Conservation (phyloP, 2,329 filamentous ascomycete genomes). For the Trichophyton simii region DNA sequence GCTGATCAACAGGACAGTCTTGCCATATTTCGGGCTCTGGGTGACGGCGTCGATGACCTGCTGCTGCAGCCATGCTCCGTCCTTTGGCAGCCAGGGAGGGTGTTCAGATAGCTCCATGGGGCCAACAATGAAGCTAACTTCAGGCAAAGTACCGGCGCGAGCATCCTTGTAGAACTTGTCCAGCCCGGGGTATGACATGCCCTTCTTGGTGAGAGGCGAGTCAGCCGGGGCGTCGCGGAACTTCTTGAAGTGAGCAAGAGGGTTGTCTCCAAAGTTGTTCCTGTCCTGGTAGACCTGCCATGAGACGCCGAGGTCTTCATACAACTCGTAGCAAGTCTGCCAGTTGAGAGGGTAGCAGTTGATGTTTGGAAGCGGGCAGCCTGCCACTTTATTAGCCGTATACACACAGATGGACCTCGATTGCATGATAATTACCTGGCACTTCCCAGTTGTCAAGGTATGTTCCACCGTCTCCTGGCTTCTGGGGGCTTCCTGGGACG, state of each 20-base stretch:
- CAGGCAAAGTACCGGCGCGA: conserved; percentile 40
- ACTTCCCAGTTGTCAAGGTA: conserved; percentile 42
- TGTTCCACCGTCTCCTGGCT: conserved; percentile 32
- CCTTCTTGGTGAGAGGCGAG: conserved; percentile 35
- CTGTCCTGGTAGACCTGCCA: conserved; percentile 42
- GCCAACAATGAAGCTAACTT: conserved; percentile 40
- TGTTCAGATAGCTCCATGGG: conserved; percentile 43
- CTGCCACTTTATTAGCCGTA: conserved; percentile 13
- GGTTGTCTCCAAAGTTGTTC: conserved; percentile 45
- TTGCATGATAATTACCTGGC: conserved; percentile 24
- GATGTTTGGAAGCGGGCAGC: conserved; percentile 30
- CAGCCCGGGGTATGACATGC: conserved; percentile 37
- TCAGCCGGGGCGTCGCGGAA: conserved; percentile 35
- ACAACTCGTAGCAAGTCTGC: conserved; percentile 41
- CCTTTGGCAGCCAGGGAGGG: conserved; percentile 40
- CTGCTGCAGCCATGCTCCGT: conserved; percentile 45
- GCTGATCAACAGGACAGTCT: conserved; percentile 39
- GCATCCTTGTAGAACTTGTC: conserved; percentile 41
- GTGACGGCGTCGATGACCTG: conserved; percentile 41
- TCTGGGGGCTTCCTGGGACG: conserved; percentile 36
- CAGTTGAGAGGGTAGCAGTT: conserved; percentile 45
- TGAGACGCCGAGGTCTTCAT: conserved; percentile 36
- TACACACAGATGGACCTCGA: too few species aligned
- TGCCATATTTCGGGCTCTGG: conserved; percentile 38
- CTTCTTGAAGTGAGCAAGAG: conserved; percentile 42